Conservation (phyloP, 2,329 filamentous ascomycete genomes). For the Fusarium goolgardi region DNA sequence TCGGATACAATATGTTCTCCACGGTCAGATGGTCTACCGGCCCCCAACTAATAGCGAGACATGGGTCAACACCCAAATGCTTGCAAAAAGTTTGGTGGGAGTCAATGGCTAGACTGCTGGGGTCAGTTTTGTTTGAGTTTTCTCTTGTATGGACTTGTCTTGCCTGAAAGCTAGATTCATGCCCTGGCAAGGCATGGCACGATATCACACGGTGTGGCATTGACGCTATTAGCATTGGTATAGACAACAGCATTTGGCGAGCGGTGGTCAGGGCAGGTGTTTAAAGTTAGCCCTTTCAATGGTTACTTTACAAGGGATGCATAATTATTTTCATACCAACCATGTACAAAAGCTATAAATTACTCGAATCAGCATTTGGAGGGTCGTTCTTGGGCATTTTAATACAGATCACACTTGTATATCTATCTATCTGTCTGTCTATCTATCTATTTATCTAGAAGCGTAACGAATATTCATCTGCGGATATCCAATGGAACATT, state of each 20-base stretch:
- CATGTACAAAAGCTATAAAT: conserved; percentile 36
- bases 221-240: conserved; percentile 35
- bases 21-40: conserved; percentile 9
- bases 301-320: conserved; percentile 14
- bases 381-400: conserved; percentile 1
- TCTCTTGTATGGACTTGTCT: conserved; percentile 24
- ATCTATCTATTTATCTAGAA: conserved; percentile 20
- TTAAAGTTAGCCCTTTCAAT: conserved; percentile 15
- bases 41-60: conserved; percentile 15
- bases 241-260: conserved; percentile 31
- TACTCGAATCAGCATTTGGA: conserved; percentile 6
- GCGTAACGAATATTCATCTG: conserved; percentile 12
- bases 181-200: conserved; percentile 22
- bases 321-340: conserved; percentile 21
- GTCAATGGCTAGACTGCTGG: conserved; percentile 11
- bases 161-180: conserved; percentile 12
- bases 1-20: conserved; percentile 6
- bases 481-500: conserved; percentile 14
- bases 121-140: conserved; percentile 12
- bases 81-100: conserved; percentile 12
- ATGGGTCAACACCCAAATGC: conserved; percentile 16
- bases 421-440: background rate
- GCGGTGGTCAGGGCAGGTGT: conserved; percentile 36
- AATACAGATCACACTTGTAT: conserved; percentile 7
- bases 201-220: conserved; percentile 26